These are phyloP conservation scores for Phytopythium vexans DNA, from an alignment of 352 stramenopile genomes.

Conservation along the genomic window DNA sequence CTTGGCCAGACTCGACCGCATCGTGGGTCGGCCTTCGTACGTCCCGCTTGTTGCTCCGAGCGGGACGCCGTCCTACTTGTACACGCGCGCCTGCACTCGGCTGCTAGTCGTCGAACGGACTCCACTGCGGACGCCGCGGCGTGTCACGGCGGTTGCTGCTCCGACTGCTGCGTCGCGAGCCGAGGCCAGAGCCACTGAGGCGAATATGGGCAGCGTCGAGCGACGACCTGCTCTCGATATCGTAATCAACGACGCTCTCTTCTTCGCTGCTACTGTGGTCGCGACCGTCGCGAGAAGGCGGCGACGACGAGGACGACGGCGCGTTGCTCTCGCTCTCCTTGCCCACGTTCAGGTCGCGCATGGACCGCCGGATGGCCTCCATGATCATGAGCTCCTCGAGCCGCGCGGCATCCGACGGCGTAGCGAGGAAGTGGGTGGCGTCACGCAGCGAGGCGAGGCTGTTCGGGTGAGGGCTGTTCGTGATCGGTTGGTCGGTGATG, in stretches of 20 bases:
- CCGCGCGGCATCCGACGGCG: constrained; percentile 45
- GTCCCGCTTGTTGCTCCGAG: too few relatives aligned
- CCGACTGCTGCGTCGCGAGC: constrained; percentile 1
- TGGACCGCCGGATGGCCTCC: constrained; percentile 79
- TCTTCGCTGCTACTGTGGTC: constrained; percentile 16
- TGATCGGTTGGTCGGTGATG: constrained; percentile 49
- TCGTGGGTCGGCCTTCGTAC: too few relatives aligned
- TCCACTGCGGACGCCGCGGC: constrained; percentile 6
- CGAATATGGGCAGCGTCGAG: constrained; percentile 27
- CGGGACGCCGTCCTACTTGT: too few relatives aligned
- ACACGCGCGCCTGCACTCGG: too few relatives aligned
- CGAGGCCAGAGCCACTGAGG: constrained; percentile 15
- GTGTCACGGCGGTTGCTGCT: constrained; percentile 2
- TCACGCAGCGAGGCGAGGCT: constrained; percentile 34
- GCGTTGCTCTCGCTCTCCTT: constrained; percentile 30
- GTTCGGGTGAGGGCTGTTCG: constrained; percentile 46
- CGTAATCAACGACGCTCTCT: constrained; percentile 23
- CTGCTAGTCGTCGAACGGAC: constrained; percentile 21
- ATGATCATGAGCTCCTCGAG: constrained; percentile 83
- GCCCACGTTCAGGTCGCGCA: constrained; percentile 49
- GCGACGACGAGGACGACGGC: constrained; percentile 7
- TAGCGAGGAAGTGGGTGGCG: constrained; percentile 31
- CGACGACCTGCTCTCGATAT: constrained; percentile 16
- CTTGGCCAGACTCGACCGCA: not conserved
- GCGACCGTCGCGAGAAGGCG: not conserved